Percentiles rank a stretch among this genome's conserved stretches.
These are phyloP conservation scores for Pleomassaria siparia DNA, from an alignment of 2,329 filamentous ascomycete species.

Conservation along the genomic window DNA sequence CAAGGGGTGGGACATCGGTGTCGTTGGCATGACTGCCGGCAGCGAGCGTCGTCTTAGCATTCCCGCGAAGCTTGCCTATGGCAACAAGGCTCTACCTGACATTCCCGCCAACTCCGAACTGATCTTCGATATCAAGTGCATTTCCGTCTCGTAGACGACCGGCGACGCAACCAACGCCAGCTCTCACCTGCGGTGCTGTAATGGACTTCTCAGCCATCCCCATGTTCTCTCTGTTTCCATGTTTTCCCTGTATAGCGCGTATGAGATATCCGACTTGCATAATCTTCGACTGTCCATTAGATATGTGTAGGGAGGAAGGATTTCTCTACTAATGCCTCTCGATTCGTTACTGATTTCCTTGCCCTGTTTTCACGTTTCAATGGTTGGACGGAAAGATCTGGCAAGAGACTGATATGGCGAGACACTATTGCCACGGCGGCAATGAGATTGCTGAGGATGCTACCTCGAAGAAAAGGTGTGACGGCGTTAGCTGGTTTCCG, in stretches of 20 bases:
- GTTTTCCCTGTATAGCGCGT: conserved; percentile 37
- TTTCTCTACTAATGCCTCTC: conserved; percentile 29
- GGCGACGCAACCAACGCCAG: conserved; percentile 28
- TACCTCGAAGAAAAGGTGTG: conserved; percentile 37
- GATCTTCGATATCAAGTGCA: conserved; percentile 73
- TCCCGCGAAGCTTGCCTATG: conserved; percentile 85
- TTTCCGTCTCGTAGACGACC: conserved; percentile 48
- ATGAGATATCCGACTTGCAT: conserved; percentile 48
- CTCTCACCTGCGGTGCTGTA: conserved; percentile 17
- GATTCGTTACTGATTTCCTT: conserved; percentile 5
- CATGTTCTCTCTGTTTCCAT: conserved; percentile 22
- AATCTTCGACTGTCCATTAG: conserved; percentile 28
- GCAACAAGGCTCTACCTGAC: conserved; percentile 76
- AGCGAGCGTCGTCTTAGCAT: conserved; percentile 92
- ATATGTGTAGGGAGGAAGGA: conserved; percentile 46
- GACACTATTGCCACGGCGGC: conserved; percentile 25
- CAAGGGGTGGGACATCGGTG: conserved; percentile 96
- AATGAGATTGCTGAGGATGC: conserved; percentile 38
- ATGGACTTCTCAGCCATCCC: conserved; percentile 14
- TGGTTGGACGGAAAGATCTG: conserved; percentile 1
- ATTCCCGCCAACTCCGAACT: conserved; percentile 91
- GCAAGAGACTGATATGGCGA: conserved; percentile 32
- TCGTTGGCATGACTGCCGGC: conserved; percentile 88
- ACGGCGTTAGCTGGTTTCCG: conserved; percentile 18
- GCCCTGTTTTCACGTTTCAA: conserved; percentile 1